These are phyloP conservation scores for Fusarium clavum DNA, from an alignment of 2,329 filamentous ascomycete species.

Conservation along the genomic window DNA sequence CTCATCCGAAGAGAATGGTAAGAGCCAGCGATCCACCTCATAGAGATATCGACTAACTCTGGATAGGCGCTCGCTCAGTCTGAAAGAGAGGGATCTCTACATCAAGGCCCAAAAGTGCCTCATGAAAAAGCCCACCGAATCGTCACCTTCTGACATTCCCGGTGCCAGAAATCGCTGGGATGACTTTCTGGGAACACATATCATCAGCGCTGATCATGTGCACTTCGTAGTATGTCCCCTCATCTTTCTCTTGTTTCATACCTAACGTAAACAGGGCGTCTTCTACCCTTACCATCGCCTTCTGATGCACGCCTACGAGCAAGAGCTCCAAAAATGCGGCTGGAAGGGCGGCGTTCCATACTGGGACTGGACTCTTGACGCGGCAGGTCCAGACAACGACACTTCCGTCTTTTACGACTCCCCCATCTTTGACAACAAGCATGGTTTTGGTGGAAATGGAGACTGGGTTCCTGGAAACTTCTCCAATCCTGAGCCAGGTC, in stretches of 20 bases:
- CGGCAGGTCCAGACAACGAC: slow-evolving; percentile 22
- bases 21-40: accelerated
- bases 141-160: slow-evolving; percentile 10
- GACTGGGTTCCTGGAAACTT: slow-evolving; percentile 33
- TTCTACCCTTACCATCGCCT: slow-evolving; percentile 37
- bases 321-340: slow-evolving; percentile 39
- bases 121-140: slow-evolving; percentile 21
- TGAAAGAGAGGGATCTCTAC: slow-evolving; percentile 22
- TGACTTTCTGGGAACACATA: slow-evolving; percentile 34
- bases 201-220: slow-evolving; percentile 24
- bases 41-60: not conserved
- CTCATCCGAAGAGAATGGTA: slow-evolving; percentile 29
- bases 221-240: slow-evolving; percentile 25
- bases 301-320: slow-evolving; percentile 38
- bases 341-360: slow-evolving; percentile 43
- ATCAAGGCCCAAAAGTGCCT: slow-evolving; percentile 38
- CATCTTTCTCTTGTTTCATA: not conserved
- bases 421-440: slow-evolving; percentile 48
- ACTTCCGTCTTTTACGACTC: slow-evolving; percentile 39
- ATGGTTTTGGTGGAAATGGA: slow-evolving; percentile 36
- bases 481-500: slow-evolving; percentile 16
- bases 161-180: slow-evolving; percentile 32
- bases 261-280: slow-evolving; percentile 3
- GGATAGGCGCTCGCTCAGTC: slow-evolving; percentile 22
- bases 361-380: slow-evolving; percentile 42